Conservation (phyloP, 78 protist species). For the Dictyostelium firmibasis region DNA sequence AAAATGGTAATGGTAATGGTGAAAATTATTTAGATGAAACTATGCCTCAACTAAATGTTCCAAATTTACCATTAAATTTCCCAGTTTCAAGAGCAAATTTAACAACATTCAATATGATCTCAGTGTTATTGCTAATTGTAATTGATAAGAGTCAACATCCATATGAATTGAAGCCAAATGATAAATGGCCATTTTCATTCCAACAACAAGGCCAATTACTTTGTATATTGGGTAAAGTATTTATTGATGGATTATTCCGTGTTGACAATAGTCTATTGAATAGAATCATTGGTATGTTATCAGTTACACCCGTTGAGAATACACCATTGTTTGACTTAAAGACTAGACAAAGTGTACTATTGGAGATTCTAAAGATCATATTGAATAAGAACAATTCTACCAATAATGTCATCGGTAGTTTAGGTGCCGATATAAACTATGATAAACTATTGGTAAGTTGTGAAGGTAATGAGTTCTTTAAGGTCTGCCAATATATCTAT, state of each 20-base stretch:
- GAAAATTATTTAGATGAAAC: neutral
- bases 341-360: slow-evolving; percentile 15
- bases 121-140: slow-evolving; percentile 47
- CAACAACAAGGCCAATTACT: slow-evolving; percentile 65
- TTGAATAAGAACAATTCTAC: neutral
- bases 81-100: slow-evolving; percentile 31
- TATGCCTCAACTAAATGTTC: neutral
- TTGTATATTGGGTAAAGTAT: slow-evolving; percentile 11
- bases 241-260: neutral
- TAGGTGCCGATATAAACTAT: neutral
- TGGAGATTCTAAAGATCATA: neutral
- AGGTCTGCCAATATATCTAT: slow-evolving; percentile 46
- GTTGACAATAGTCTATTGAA: neutral
- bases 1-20: neutral
- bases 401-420: neutral
- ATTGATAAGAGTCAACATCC: slow-evolving; percentile 59
- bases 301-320: slow-evolving; percentile 3
- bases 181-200: slow-evolving; percentile 49
- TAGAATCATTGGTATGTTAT: slow-evolving; percentile 29
- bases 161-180: neutral
- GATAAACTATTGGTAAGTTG: slow-evolving; percentile 13
- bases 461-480: slow-evolving; percentile 69
- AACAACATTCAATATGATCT: slow-evolving; percentile 32
- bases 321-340: slow-evolving; percentile 6
- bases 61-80: slow-evolving; percentile 58